Evolutionary conservation across 257 asterid genomes (phyloP).

Genomic region (Solanum okadae): DNA sequence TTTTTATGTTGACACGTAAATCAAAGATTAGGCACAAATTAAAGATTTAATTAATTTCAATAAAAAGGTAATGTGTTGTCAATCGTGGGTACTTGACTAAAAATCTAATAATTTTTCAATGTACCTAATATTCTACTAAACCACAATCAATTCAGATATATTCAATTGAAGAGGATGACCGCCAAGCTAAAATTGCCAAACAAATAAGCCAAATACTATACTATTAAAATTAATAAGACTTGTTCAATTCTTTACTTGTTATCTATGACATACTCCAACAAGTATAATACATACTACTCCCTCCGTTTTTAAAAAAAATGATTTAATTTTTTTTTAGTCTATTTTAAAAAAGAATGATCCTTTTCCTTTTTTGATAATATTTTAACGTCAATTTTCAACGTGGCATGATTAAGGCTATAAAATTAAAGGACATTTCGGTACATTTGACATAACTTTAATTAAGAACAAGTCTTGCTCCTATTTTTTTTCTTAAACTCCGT

Average conservation of each 20-base stretch:
- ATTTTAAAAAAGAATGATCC: too few relatives aligned
- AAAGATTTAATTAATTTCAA: neutral
- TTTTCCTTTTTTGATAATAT: too few relatives aligned
- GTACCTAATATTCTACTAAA: neutral
- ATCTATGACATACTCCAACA: neutral
- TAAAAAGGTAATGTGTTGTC: neutral
- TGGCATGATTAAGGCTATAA: too few relatives aligned
- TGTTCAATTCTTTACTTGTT: neutral
- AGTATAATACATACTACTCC: neutral
- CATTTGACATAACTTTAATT: too few relatives aligned
- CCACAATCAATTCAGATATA: neutral
- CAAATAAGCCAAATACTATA: neutral
- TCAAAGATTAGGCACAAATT: neutral
- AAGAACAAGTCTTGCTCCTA: too few relatives aligned
- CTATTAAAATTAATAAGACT: neutral
- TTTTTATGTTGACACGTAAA: neutral
- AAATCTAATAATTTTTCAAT: neutral
- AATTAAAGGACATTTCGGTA: too few relatives aligned
- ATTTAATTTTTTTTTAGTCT: too few relatives aligned
- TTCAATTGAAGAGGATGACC: neutral
- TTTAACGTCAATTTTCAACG: fast-evolving
- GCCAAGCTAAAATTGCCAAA: neutral
- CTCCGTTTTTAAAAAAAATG: fast-evolving
- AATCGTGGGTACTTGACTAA: neutral
- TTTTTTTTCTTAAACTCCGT: too few relatives aligned